phyloP scores from a whole-genome alignment of 768 basidiomycete genomes.

The Leucosporidium scottii region DNA sequence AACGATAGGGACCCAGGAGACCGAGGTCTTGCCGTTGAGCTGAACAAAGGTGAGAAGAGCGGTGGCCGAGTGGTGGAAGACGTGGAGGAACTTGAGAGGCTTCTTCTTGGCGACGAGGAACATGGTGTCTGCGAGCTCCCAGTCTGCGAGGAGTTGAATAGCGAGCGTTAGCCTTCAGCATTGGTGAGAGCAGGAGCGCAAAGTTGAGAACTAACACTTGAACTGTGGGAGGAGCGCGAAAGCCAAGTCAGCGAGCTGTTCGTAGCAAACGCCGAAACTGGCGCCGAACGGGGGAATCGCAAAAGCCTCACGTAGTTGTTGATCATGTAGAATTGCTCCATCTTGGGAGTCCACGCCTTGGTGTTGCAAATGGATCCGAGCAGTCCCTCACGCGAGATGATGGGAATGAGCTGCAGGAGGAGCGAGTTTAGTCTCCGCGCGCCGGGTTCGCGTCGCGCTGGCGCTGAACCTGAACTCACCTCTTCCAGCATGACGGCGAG shows the following conservation, averaged over 20 bases:
- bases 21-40: slow-evolving; percentile 85
- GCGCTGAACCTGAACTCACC: slow-evolving; percentile 49
- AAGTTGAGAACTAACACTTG: slow-evolving; percentile 12
- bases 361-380: slow-evolving; percentile 71
- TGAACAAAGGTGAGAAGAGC: slow-evolving; percentile 90
- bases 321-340: slow-evolving; percentile 96
- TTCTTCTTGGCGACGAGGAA: slow-evolving; percentile 99
- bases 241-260: neutral
- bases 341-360: slow-evolving; percentile 66
- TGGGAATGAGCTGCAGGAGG: slow-evolving; percentile 50
- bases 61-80: slow-evolving; percentile 98
- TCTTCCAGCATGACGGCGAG: slow-evolving; percentile 84
- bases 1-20: slow-evolving; percentile 91
- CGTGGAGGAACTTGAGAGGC: slow-evolving; percentile 84
- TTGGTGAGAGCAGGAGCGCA: neutral
- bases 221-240: slow-evolving; percentile 9
- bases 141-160: slow-evolving; percentile 43
- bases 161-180: neutral
- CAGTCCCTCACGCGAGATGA: slow-evolving; percentile 61
- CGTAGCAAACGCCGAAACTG: neutral
- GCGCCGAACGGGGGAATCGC: too few relatives aligned
- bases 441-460: neutral
- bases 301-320: slow-evolving; percentile 83
- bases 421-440: neutral
- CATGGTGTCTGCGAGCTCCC: slow-evolving; percentile 91